Base-by-base conservation (phyloP, 345 rosid species). In the Xanthoceras sorbifolium region DNA sequence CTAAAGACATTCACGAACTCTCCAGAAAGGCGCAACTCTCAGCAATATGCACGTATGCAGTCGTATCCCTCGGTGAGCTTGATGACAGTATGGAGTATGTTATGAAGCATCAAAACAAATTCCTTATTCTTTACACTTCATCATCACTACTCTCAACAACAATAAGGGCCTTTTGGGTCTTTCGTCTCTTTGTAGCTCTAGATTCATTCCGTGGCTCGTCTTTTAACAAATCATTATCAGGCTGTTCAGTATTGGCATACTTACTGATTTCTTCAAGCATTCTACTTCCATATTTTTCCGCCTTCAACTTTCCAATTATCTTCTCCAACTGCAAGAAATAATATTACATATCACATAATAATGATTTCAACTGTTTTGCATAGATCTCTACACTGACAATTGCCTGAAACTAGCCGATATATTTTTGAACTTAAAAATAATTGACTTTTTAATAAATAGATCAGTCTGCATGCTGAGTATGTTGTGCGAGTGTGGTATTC, bases 291-390 rank as follows among this genome's bases (percentile, higher is more conserved):
- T 88, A 95, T 76, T 86, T 94, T 15, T 83, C 89, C 18, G 93
- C 81, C 87, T 95, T 93, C 74, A 95, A 60, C 76, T 89, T 95
- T 74, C 99, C 99, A 74, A 93, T 89, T 34, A 93, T 86, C 74
- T 77, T 90, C 86, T 93, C 98, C 88, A 95, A 78, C 99, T 95
- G 92, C 87, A 85, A 61, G 11, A 65, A 5, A 50, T 32, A 68
- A 61, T 64, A 34, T 15, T 42, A 64, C 20, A 62, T 29, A 31
- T 11, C 67, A 26, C 23, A 72, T 10, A 12, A 54, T 22, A 52
- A 8, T 23, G 14, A 65, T 40, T 70, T 28, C 14, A 29, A 62
- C 36, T 62, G 36, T 17, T 17, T 18, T 26, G 12, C 28, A 67
- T 23, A 3, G 40, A 46, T 44, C 32, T 40, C 54, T 67, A 67